Base-by-base conservation (phyloP, 495 filamentous ascomycete species). In the Daldinia loculata region DNA sequence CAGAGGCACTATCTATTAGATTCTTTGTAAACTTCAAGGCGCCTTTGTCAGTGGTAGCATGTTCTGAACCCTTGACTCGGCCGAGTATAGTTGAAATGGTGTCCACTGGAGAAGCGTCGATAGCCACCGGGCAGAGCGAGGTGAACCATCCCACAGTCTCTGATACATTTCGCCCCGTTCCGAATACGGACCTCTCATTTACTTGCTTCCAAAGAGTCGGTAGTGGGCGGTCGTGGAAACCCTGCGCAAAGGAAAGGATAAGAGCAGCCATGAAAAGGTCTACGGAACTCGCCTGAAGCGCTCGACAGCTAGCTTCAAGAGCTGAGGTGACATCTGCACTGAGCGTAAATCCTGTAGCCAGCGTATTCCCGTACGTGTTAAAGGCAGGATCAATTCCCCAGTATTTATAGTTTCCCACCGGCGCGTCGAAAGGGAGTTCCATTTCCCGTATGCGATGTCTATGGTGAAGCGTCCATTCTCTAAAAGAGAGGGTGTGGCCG, bases 401-500 rank as follows among this genome's bases (percentile, higher is more conserved):
- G 64, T 84, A 85, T 11, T 72, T 64, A 56, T 70, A 80, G 38
- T 81, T 81, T 67, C 79, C 81, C 0, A 74, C 69, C 14, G 76
- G 75, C 8, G 80, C 72, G 6, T 70, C 43, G 34, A 80, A 81
- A 0, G 80, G 76, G 6, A 80, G 68, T 27, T 75, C 75, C 29
- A 67, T 70, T 1, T 48, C 72, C 36, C 77, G 74, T 9, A 79
- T 74, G 8, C 75, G 74, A 29, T 72, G 67, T 51, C 75, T 81
- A 36, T 83, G 77, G 4, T 83, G 77, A 17, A 81, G 80, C 14
- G 83, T 85, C 90, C 90, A 93, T 27, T 82, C 86, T 72, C 89
- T 86, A 70, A 90, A 92, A 0, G 90, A 86, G 61, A 91, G 82
- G 1, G 82, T 80, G 4, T 74, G 74, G 17, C 71, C 76, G 2